Percentiles rank a stretch among this genome's conserved stretches.
Conservation (phyloP, 805 yeast species). For the Saccharomycopsis selenospora region DNA sequence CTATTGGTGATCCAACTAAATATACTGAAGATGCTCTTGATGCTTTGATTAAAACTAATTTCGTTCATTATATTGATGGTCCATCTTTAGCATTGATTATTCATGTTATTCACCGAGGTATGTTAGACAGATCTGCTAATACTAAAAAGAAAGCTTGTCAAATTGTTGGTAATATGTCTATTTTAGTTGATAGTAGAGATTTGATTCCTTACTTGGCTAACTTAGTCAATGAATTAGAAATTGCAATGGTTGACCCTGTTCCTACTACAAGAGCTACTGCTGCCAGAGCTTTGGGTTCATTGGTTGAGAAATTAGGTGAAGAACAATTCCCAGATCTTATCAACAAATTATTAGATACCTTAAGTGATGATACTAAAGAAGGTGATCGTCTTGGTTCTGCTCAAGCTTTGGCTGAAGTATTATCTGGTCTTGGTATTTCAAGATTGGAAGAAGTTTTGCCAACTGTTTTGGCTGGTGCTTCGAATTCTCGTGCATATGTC, state of each 20-base stretch:
- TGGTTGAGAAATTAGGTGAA: conserved; percentile 95
- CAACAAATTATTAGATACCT: conserved; percentile 66
- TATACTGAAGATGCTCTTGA: conserved; percentile 84
- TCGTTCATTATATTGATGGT: conserved; percentile 96
- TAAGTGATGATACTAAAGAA: conserved; percentile 67
- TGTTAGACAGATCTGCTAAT: conserved; percentile 88
- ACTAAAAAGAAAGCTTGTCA: conserved; percentile 93
- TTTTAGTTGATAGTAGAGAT: conserved; percentile 83
- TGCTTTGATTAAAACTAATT: conserved; percentile 79
- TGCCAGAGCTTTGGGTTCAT: conserved; percentile 91
- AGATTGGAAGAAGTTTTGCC: conserved; percentile 90
- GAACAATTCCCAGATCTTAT: conserved; percentile 89
- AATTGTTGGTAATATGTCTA: conserved; percentile 98
- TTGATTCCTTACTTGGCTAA: conserved; percentile 74
- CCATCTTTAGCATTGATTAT: conserved; percentile 93
- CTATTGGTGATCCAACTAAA: conserved; percentile 93
- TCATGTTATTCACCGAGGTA: conserved; percentile 92
- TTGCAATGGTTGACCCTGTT: conserved; percentile 97
- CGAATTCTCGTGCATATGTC: conserved; percentile 56
- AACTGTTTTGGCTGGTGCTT: conserved; percentile 61
- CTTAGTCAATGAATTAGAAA: conserved; percentile 74
- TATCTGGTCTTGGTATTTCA: conserved; percentile 81
- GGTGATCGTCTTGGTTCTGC: conserved; percentile 97
- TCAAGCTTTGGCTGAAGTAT: conserved; percentile 91
- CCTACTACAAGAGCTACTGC: conserved; percentile 97